phyloP scores from a whole-genome alignment of 192 early-diverging fungal species.

The Martensiomyces pterosporus region DNA sequence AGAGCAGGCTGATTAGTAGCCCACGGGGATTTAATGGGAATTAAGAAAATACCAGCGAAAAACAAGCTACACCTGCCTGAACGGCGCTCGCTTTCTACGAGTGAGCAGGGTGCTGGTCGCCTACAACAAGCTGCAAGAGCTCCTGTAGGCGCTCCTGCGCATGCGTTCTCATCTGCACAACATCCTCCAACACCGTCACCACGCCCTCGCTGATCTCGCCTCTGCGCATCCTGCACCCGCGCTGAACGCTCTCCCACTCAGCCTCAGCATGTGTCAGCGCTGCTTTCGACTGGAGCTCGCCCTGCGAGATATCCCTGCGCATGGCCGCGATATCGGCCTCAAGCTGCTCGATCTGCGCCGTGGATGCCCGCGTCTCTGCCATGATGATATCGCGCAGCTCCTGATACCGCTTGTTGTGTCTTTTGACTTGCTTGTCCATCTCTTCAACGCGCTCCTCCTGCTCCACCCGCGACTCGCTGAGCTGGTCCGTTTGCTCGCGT shows the following conservation, averaged over 20 bases:
- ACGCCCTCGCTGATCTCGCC: conserved; percentile 44
- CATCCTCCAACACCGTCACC: conserved; percentile 37
- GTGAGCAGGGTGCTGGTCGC: too few species aligned
- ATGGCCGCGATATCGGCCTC: conserved; percentile 47
- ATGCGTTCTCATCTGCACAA: conserved; percentile 37
- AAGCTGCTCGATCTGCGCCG: conserved; percentile 45
- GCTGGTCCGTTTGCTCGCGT: conserved; percentile 42
- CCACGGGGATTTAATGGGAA: too few species aligned
- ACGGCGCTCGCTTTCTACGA: too few species aligned
- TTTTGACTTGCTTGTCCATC: conserved; percentile 42
- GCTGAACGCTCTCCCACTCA: conserved; percentile 50
- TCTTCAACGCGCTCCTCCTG: conserved; percentile 42
- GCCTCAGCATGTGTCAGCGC: conserved; percentile 41
- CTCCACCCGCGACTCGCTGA: conserved; percentile 44
- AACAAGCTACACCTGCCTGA: not conserved
- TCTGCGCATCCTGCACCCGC: conserved; percentile 41
- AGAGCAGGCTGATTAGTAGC: too few species aligned
- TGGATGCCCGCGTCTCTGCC: conserved; percentile 33
- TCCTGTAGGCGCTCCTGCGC: conserved; percentile 29
- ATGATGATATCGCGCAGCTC: conserved; percentile 40
- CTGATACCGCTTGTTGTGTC: conserved; percentile 43
- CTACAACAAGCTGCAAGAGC: conserved; percentile 34
- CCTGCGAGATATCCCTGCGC: conserved; percentile 39
- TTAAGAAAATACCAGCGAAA: not conserved
- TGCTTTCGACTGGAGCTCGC: conserved; percentile 45